Base-by-base conservation (phyloP, 1,284 basidiomycete genomes). In the Leccinum brunneo-olivaceum region DNA sequence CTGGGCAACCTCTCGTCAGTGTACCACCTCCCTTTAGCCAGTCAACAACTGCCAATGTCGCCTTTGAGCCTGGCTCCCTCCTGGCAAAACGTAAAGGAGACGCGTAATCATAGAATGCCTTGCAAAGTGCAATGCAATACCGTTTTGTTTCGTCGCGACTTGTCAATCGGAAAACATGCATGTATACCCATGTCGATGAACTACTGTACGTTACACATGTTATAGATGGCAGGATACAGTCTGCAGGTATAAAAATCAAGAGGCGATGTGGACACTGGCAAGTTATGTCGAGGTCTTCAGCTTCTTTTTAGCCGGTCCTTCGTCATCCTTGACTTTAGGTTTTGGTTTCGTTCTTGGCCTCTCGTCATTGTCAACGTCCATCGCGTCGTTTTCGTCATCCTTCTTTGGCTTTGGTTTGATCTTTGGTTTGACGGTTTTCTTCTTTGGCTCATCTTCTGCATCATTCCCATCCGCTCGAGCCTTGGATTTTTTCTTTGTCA, bases 231-330 rank as follows among this genome's bases (percentile, higher is more conserved):
- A 28, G 36, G 36, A 43, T 37, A 39, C 36, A 5, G 34, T 41
- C 24, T 41, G 35, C 30, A 16, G 29, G 41, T 24, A 33, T 16
- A 32, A 43, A 30, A 34, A 21, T 8, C 9, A 19, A 19, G 21
- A 39, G 16, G 8, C 5, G 8, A 15, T 33, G 7, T 19, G 14
- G 38, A n/a, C n/a, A n/a, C n/a, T n/a, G 16, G 14, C 34, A 23
- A 24, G 15, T 50, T 50, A 72, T 18, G 61, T 51, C 8, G 64
- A 53, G 10, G 65, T 73, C 68, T 84, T 86, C 41, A 64, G 61
- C 64, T 87, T 88, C 68, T 88, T 87, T 66, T 81, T 83, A 12
- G 70, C 77, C 8, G 80, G 84, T 37, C 75, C 80, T 2, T 73
- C 76, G 28, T 73, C 71, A 58, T 55, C 43, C 68, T 69, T 2